Evolutionary conservation across 169 alveolate genomes (phyloP).

Genomic region (Blepharisma undulans): DNA sequence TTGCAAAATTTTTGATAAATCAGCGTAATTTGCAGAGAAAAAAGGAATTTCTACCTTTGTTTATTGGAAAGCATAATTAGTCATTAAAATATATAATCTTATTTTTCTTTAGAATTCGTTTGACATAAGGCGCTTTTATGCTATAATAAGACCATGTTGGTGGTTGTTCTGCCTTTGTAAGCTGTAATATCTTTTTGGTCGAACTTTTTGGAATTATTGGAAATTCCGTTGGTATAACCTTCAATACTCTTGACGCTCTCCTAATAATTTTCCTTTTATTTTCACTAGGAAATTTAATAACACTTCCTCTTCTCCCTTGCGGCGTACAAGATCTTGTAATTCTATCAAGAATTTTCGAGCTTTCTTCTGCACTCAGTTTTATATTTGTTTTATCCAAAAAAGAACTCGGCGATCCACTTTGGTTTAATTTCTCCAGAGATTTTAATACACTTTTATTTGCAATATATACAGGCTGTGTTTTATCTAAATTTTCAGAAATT

Average conservation of each 20-base stretch:
- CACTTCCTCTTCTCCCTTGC: not conserved
- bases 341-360: not conserved
- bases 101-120: not conserved
- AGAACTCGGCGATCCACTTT: not conserved
- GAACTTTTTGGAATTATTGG: not conserved
- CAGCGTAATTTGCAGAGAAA: slow-evolving; percentile 66
- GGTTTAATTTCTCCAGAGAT: not conserved
- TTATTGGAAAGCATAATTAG: not conserved
- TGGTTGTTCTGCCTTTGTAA: not conserved
- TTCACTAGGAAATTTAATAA: not conserved
- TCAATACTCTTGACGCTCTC: not conserved
- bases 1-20: slow-evolving; percentile 77
- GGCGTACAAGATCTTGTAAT: not conserved
- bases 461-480: not conserved
- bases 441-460: not conserved
- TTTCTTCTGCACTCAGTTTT: not conserved
- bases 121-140: not conserved
- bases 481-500: not conserved
- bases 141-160: not conserved
- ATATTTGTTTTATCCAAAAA: not conserved
- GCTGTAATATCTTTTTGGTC: not conserved
- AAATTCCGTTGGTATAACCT: not conserved
- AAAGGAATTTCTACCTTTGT: slow-evolving; percentile 34
- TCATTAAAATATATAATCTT: not conserved
- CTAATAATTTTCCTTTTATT: not conserved